These are phyloP conservation scores for Ascocoryne sarcoides DNA, from an alignment of 2,329 filamentous ascomycete species.

Conservation along the genomic window DNA sequence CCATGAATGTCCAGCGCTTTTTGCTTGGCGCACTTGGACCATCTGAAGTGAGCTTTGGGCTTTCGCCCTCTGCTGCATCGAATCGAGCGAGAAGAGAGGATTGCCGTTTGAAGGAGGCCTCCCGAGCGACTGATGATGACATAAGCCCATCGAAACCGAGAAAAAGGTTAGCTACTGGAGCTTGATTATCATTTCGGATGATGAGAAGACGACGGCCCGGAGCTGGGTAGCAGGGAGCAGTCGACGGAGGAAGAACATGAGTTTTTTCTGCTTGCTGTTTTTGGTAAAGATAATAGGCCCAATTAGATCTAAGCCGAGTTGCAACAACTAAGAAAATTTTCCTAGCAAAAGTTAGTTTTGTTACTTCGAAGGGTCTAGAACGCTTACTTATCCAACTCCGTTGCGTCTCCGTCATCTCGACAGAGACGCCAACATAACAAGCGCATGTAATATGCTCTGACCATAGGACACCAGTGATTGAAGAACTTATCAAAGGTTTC, in stretches of 20 bases:
- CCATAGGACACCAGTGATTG: conserved; percentile 71
- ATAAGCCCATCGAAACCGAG: conserved; percentile 54
- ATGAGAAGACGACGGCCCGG: conserved; percentile 61
- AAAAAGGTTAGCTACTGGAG: conserved; percentile 35
- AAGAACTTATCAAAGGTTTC: conserved; percentile 58
- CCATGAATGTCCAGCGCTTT: conserved; percentile 55
- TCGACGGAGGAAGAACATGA: conserved; percentile 44
- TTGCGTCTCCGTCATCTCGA: conserved; percentile 47
- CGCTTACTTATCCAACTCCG: conserved; percentile 47
- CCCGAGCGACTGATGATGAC: conserved; percentile 11
- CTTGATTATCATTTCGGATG: conserved; percentile 53
- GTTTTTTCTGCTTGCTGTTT: conserved; percentile 46
- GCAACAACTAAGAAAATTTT: conserved; percentile 50
- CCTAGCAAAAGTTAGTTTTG: conserved; percentile 29
- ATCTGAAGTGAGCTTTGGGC: conserved; percentile 14
- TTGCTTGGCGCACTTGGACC: conserved; percentile 31
- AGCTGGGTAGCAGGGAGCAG: conserved; percentile 58
- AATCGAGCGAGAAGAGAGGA: conserved; percentile 16
- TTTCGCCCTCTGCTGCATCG: conserved; percentile 9
- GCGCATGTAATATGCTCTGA: conserved; percentile 67
- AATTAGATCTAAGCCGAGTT: conserved; percentile 48
- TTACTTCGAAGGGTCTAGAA: not conserved
- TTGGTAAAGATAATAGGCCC: conserved; percentile 54
- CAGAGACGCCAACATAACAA: conserved; percentile 63
- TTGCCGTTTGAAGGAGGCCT: conserved; percentile 20